Evolutionary conservation across 176 grass and related monocot species (phyloP), one percentile per base, ranked within the genome.

Genomic region (Puya raimondii): DNA sequence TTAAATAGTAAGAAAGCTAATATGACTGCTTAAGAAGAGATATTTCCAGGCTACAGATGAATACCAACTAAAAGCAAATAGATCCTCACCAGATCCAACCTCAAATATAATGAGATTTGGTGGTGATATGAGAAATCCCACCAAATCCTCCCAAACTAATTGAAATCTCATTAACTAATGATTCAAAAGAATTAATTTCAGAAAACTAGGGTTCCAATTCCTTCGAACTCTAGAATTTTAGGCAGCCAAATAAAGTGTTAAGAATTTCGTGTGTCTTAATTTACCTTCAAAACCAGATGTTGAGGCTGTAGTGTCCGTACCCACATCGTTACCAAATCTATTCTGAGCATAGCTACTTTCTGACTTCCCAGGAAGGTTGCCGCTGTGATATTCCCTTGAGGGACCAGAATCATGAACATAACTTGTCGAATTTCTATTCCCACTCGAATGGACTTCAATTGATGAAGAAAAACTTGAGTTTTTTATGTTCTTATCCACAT

Each of bases 351-450:
- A 82, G 23, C 14, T 47, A 50, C 51, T 78, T 83, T 76, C 80
- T 22, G 73, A 58, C 50, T 78, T 92, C 63, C 70, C 82, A 76
- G 77, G 74, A 78, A 64, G 15, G 66, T 11, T 70, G 49, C 74
- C 52, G 2, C 68, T 65, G 53, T 69, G 71, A 63, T 75, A 80
- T 47, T 50, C 69, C 77, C 67, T 80, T 66, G 80, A 70, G 42
- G 79, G 75, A 26, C 80, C 58, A 0, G 49, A 74, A 47, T 23
- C 66, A 67, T 1, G 57, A 58, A 66, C 23, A 77, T 88, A 71
- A 76, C 8, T 78, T 67, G 4, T 72, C 42, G 82, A 78, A 75
- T 85, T 66, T 78, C 72, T 79, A 42, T 72, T 75, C 65, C 74
- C 72, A 74, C 64, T 76, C 3, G 73, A 17, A 64, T 80, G n/a